A percentile compares a stretch with the other conserved stretches of the same genome.
phyloP scores from a whole-genome alignment of 345 rosid species.

The Corymbia maculata region DNA sequence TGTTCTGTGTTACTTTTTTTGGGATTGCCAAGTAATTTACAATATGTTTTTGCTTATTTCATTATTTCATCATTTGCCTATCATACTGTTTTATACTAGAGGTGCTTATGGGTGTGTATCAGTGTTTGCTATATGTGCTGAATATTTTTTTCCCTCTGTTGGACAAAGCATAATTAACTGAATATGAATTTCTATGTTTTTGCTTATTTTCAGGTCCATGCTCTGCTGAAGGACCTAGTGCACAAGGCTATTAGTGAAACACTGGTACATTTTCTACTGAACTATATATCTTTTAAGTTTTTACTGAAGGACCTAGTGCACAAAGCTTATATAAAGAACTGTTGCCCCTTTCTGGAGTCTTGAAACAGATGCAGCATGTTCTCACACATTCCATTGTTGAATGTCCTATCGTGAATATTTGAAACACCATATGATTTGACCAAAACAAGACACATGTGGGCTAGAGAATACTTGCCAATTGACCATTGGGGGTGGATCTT shows the following conservation, averaged over 20 bases:
- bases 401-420: not conserved
- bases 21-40: not conserved
- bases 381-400: not conserved
- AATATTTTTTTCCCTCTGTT: not conserved
- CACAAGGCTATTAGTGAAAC: constrained; percentile 94
- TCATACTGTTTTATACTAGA: not conserved
- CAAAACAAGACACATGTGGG: not conserved
- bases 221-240: constrained; percentile 82
- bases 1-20: not conserved
- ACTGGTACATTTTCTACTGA: constrained; percentile 36
- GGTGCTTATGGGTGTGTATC: not conserved
- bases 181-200: not conserved
- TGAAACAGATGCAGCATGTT: not conserved
- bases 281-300: not conserved
- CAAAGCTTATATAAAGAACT: not conserved
- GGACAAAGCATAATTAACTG: not conserved
- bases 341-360: not conserved
- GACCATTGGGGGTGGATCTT: not conserved
- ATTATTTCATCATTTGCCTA: not conserved
- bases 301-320: not conserved
- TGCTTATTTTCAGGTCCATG: constrained; percentile 60
- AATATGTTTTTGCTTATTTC: not conserved
- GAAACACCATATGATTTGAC: not conserved
- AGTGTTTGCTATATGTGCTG: not conserved
- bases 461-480: not conserved